Evolutionary conservation across 768 basidiomycete species (phyloP).

Genomic region (Boletellus emodensis): DNA sequence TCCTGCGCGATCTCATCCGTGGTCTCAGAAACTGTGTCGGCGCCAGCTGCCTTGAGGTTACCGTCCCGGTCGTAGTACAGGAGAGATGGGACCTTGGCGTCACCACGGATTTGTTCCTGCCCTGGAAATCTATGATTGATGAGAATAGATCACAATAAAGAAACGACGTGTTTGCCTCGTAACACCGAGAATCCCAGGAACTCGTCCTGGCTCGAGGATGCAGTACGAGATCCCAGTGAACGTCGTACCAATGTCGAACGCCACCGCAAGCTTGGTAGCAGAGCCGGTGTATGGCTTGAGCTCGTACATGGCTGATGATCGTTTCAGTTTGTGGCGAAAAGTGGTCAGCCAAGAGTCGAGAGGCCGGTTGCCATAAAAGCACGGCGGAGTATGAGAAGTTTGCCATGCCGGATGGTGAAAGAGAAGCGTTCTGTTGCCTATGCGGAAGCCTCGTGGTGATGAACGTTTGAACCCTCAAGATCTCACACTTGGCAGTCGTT

Average conservation of each 20-base stretch:
- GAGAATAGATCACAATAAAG: background rate
- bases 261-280: slow-evolving; percentile 36
- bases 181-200: slow-evolving; percentile 11
- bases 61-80: slow-evolving; percentile 42
- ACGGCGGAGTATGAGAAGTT: background rate
- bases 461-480: background rate
- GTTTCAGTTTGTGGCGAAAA: no score
- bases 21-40: slow-evolving; percentile 34
- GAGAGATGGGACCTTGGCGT: slow-evolving; percentile 43
- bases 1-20: slow-evolving; percentile 33
- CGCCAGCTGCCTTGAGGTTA: slow-evolving; percentile 34
- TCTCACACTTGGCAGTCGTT: no score
- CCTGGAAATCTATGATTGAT: slow-evolving; percentile 34
- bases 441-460: background rate
- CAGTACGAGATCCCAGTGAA: slow-evolving; percentile 42
- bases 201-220: slow-evolving; percentile 9
- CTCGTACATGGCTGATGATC: background rate
- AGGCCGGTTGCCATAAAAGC: background rate
- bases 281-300: slow-evolving; percentile 5
- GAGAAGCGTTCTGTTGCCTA: background rate
- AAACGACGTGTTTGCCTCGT: slow-evolving; percentile 1
- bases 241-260: slow-evolving; percentile 46
- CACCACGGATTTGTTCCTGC: slow-evolving; percentile 35
- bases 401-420: background rate
- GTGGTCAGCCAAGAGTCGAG: background rate